Base-by-base conservation (phyloP, 495 filamentous ascomycete species). In the Neurospora sp. region DNA sequence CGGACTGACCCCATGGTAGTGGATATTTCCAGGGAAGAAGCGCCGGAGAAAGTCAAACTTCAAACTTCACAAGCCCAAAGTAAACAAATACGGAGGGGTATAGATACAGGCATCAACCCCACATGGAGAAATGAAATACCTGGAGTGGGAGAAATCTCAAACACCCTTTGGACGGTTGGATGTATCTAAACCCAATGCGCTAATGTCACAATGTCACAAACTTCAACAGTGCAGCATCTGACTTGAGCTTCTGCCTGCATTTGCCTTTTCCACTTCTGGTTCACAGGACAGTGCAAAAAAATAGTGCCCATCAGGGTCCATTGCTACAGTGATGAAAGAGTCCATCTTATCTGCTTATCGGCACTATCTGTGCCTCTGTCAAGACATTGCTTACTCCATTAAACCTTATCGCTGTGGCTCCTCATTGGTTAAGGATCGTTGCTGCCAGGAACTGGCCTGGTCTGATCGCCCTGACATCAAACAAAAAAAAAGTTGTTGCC, bases 401-500 rank as follows among this genome's bases (percentile, higher is more conserved):
- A 70, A 8, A 48, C 21, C 77, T 62, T 78, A 78, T 78, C 77
- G 69, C 15, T 39, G 9, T 11, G 38, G 2, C 38, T 11, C 2
- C 38, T 39, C 38, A 39, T 39, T 39, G 38, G 38, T 39, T 9
- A 39, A 2, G 2, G 9, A 1, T 4, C 8, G 38, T 37, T 39
- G 15, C 21, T 38, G 39, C 71, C 39, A 73, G 77, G 71, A 69
- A 71, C 62, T 45, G 69, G 36, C 43, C 72, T 45, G 71, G 72
- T 74, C 73, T 39, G 45, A 34, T 72, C 21, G 42, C 69, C 45
- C 38, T 39, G 17, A 70, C 72, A 45, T 45, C 42, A 71, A 72
- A 70, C 31, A 78, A 76, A 78, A 77, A 66, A 78, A 75, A 74
- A 70, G 62, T 70, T 71, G 72, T 71, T 74, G 73, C 76, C 72